Percentiles rank a stretch among this genome's conserved stretches.
Conservation (phyloP, 805 yeast species). For the Kuraishia capsulata region DNA sequence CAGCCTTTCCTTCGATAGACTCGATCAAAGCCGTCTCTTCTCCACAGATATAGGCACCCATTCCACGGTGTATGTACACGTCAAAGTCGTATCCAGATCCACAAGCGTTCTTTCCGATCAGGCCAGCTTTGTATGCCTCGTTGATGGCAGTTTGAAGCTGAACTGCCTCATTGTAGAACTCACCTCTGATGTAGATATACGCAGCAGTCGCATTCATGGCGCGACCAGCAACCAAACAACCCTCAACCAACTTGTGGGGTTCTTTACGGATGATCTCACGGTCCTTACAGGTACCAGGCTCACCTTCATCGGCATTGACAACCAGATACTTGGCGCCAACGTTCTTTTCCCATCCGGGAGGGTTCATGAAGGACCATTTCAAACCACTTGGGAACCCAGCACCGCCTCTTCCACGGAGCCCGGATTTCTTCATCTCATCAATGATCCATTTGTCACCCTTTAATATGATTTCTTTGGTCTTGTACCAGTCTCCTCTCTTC, state of each 20-base stretch:
- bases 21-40: conserved; percentile 89
- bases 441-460: conserved; percentile 90
- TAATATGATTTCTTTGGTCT: conserved; percentile 74
- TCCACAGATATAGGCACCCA: conserved; percentile 92
- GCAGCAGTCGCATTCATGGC: conserved; percentile 94
- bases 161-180: conserved; percentile 75
- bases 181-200: conserved; percentile 85
- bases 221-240: conserved; percentile 83
- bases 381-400: conserved; percentile 91
- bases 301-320: conserved; percentile 91
- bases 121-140: conserved; percentile 77
- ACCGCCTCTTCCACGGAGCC: conserved; percentile 88
- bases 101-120: conserved; percentile 78
- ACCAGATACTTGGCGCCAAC: conserved; percentile 83
- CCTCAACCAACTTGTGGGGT: conserved; percentile 87
- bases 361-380: conserved; percentile 92
- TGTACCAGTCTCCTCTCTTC: conserved; percentile 87
- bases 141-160: conserved; percentile 73
- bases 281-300: conserved; percentile 91
- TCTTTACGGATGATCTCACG: conserved; percentile 86
- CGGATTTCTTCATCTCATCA: conserved; percentile 77
- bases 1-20: conserved; percentile 86
- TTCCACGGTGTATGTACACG: conserved; percentile 80
- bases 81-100: conserved; percentile 83
- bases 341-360: conserved; percentile 92